Conservation (phyloP, 2,329 filamentous ascomycete genomes). For the Ustulina deusta region DNA sequence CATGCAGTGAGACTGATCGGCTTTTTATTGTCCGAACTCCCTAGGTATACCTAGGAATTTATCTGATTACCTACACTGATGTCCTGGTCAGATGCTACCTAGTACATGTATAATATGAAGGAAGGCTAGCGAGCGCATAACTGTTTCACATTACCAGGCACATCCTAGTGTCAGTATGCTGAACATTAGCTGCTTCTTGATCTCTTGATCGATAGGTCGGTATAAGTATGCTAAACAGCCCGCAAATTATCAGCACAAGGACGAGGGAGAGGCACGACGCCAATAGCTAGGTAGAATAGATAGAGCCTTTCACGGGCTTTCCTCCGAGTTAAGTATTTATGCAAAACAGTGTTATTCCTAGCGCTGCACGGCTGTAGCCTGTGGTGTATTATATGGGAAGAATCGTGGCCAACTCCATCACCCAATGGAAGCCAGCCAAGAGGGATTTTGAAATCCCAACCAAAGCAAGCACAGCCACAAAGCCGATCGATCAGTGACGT, state of each 20-base stretch:
- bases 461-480: too few species aligned
- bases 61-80: too few species aligned
- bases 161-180: conserved; percentile 10
- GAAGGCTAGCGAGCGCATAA: conserved; percentile 6
- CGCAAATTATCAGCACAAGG: too few species aligned
- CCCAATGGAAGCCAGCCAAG: background rate
- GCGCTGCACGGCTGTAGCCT: too few species aligned
- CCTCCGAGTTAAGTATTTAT: too few species aligned
- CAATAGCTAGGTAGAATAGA: too few species aligned
- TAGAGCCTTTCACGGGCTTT: too few species aligned
- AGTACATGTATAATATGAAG: conserved; percentile 1
- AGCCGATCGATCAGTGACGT: background rate
- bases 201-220: background rate
- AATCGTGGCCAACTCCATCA: background rate
- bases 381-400: background rate
- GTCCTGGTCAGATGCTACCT: background rate
- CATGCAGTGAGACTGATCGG: background rate
- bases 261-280: too few species aligned
- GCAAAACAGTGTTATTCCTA: too few species aligned
- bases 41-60: background rate
- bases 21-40: background rate
- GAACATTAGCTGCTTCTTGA: background rate
- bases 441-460: background rate
- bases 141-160: conserved; percentile 23
- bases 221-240: too few species aligned